Evolutionary conservation across 768 basidiomycete species (phyloP).

Genomic region (Mycena vulgaris): DNA sequence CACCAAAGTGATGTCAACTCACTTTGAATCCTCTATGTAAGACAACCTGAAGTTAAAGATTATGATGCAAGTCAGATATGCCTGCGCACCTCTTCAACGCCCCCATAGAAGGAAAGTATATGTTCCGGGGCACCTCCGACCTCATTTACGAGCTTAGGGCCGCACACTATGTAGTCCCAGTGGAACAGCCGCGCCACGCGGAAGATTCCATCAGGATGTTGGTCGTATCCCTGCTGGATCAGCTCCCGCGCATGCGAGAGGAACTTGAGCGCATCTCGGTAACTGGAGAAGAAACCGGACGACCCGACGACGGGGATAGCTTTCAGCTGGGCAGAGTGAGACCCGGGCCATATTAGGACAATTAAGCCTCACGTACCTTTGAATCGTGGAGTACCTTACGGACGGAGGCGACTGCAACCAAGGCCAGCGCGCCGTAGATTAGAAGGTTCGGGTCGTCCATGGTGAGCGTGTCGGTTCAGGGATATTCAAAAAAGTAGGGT

Average conservation of each 20-base stretch:
- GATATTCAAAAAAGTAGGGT: too few species aligned
- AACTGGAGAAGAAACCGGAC: slow-evolving; percentile 23
- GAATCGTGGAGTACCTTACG: slow-evolving; percentile 5
- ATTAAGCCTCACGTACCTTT: slow-evolving; percentile 6
- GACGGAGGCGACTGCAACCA: background rate
- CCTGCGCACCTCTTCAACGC: slow-evolving; percentile 48
- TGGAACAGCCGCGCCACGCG: slow-evolving; percentile 12
- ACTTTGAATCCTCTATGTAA: slow-evolving; percentile 13
- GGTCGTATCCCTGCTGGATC: slow-evolving; percentile 25
- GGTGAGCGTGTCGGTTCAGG: too few species aligned
- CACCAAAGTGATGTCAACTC: background rate
- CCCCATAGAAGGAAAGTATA: slow-evolving; percentile 54
- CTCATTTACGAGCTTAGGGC: slow-evolving; percentile 55
- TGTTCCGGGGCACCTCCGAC: slow-evolving; percentile 57
- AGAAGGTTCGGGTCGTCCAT: slow-evolving; percentile 14
- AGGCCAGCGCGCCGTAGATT: slow-evolving; percentile 8
- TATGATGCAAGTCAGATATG: background rate
- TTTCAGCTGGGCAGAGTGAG: background rate
- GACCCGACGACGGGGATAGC: slow-evolving; percentile 25
- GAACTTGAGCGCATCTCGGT: slow-evolving; percentile 28
- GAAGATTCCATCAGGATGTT: slow-evolving; percentile 27
- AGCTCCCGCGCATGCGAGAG: slow-evolving; percentile 1
- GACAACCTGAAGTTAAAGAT: background rate
- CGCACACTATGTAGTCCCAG: slow-evolving; percentile 59
- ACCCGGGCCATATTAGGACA: background rate